Percentiles rank a stretch among this genome's conserved stretches.
Evolutionary conservation across 192 early-diverging fungal species (phyloP).

Genomic region (Linnemannia hyalina): DNA sequence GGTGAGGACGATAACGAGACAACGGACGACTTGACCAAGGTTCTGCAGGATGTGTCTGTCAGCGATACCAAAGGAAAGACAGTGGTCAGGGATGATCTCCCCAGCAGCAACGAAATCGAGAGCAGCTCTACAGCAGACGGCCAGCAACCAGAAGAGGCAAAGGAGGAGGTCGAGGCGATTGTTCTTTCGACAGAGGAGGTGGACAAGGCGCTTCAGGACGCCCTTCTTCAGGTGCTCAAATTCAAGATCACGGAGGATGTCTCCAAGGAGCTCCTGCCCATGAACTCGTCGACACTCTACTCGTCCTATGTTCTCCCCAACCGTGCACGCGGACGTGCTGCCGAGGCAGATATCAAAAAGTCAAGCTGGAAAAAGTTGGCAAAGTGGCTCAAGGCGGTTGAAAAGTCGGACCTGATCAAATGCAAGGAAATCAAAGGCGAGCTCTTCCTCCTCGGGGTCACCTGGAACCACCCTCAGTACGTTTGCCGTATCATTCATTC

Average conservation of each 20-base stretch:
- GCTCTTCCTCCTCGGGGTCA: slow-evolving; percentile 68
- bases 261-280: slow-evolving; percentile 74
- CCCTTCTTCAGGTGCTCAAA: slow-evolving; percentile 79
- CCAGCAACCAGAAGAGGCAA: not conserved
- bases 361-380: slow-evolving; percentile 88
- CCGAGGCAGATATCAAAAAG: slow-evolving; percentile 84
- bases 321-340: slow-evolving; percentile 64
- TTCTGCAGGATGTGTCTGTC: not conserved
- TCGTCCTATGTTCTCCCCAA: slow-evolving; percentile 81
- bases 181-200: slow-evolving; percentile 67
- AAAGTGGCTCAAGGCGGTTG: slow-evolving; percentile 91
- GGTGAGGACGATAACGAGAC: slow-evolving; percentile 12
- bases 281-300: slow-evolving; percentile 81
- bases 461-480: slow-evolving; percentile 72
- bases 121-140: slow-evolving; percentile 3
- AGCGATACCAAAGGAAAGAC: slow-evolving; percentile 13
- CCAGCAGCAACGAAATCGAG: not conserved
- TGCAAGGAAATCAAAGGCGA: slow-evolving; percentile 85
- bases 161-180: slow-evolving; percentile 9
- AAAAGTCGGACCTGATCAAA: slow-evolving; percentile 87
- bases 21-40: not conserved
- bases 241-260: slow-evolving; percentile 71
- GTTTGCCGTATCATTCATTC: not conserved
- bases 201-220: slow-evolving; percentile 77
- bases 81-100: not conserved